Evolutionary conservation across 2,329 filamentous ascomycete species (phyloP), one percentile per base, ranked within the genome.

Genomic region (Aspergillus tanneri): DNA sequence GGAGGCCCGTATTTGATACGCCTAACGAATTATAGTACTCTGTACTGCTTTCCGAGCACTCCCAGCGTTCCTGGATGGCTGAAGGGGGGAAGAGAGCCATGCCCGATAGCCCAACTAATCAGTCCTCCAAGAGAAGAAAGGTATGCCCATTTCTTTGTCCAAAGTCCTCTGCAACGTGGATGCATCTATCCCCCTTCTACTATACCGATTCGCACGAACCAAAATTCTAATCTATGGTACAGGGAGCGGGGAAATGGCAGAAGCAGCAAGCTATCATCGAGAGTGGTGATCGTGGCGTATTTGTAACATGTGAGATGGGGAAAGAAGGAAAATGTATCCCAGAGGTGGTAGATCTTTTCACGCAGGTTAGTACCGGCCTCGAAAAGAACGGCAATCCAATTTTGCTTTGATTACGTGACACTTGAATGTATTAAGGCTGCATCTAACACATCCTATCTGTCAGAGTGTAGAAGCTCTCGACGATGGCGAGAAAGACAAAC

Each of bases 281-380:
- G 47, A 61, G 56, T 44, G 82, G 81, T 12, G 81, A 85, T 59
- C 73, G 75, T 42, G 83, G 83, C 9, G 81, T 85, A 22, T 84
- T 83, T 72, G 77, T 81, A 34, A 84, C 82, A 3, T 84, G 82
- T 61, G 77, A 81, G 50, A 80, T 80, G 68, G 80, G 80, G 51
- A 78, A 75, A 59, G 82, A 86, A 68, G 72, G 70, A 32, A 83
- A 82, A 67, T 82, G 80, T 48, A 74, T 80, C 18, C 70, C 71
- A 36, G 83, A 86, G 56, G 69, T 81, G 42, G 65, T 76, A 34
- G 80, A 84, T 63, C 60, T 84, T 9, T 79, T 85, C 59, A 71
- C 75, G 30, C 74, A 82, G 65, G 79, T 81, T 49, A 53, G 71
- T 65, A 24, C 16, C 8, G n/a, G n/a, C n/a, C n/a, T n/a, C n/a